Base-by-base conservation (phyloP, 2,329 filamentous ascomycete species). In the Dactylellina sp. region DNA sequence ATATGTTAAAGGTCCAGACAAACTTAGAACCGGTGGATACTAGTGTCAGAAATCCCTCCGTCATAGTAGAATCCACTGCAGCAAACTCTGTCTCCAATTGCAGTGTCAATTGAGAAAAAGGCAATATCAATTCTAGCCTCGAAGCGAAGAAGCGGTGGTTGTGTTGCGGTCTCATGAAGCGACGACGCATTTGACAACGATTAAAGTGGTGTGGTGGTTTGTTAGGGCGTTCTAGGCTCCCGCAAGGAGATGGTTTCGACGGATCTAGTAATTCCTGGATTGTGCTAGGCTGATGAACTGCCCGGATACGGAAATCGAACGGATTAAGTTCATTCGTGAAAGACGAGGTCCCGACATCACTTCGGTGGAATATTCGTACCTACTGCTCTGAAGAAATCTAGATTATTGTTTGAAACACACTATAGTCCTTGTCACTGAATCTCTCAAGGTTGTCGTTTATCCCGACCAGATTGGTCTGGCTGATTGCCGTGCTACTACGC, bases 221-320 rank as follows among this genome's bases (percentile, higher is more conserved):
- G 39, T 1, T 9, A 2, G 42, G 20, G 12, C 37, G 40, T 57
- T 63, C n/a, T n/a, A n/a, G n/a, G n/a, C n/a, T n/a, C 4, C 50
- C 32, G 24, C 55, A 50, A 52, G 35, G 57, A 32, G 1, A 20
- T n/a, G 11, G 14, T 42, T 61, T 44, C 40, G 42, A 63, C 57
- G 57, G 50, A 71, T 63, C 9, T 25, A 57, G 65, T 22, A 71
- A 37, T 50, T 28, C 20, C 22, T 2, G 20, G 7, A 18, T 57
- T 22, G 12, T n/a, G 37, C 49, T 47, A 32, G 9, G 7, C 7
- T 37, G 49, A 18, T 12, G n/a, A 44, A 61, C 47, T 40, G n/a
- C 39, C 64, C 64, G 56, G 64, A 70, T 61, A 18, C n/a, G 64
- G 64, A 61, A 62, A 25, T 22, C 20, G 12, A 5, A 46, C 47